A percentile compares a stretch with the other conserved stretches of the same genome.
These are phyloP conservation scores for Crepidotus sp. DNA, from an alignment of 1,284 basidiomycete species.

Conservation along the genomic window DNA sequence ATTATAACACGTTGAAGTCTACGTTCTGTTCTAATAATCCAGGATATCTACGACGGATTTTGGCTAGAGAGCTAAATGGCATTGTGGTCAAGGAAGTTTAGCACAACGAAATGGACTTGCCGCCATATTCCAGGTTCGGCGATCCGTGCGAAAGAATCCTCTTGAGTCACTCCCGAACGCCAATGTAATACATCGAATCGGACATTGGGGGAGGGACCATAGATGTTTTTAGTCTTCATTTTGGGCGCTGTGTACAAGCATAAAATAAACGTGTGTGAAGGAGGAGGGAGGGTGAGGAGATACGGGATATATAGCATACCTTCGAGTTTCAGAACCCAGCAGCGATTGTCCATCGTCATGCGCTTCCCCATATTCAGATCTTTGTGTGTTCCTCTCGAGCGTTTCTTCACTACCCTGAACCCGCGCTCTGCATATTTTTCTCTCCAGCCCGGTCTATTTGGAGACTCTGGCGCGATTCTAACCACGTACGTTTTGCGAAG, in stretches of 20 bases:
- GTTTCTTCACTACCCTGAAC: not conserved
- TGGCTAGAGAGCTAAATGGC: not conserved
- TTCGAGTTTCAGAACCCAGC: not conserved
- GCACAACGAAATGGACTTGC: not conserved
- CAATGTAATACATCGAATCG: not conserved
- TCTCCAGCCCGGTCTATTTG: not conserved
- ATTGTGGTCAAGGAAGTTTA: no score
- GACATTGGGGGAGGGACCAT: not conserved
- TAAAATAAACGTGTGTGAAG: not conserved
- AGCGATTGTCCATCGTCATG: not conserved
- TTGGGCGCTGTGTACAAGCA: no score
- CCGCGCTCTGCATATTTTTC: not conserved
- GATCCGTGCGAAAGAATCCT: not conserved
- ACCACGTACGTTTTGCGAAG: not conserved
- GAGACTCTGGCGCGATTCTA: not conserved
- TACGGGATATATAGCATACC: no score
- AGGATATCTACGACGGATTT: not conserved
- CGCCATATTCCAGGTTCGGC: not conserved
- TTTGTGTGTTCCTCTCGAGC: not conserved
- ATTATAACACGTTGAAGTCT: no score
- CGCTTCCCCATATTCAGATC: not conserved
- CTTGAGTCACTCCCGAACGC: not conserved
- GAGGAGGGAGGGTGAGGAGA: no score
- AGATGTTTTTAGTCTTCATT: not conserved
- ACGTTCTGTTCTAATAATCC: not conserved